Evolutionary conservation across 1,284 basidiomycete genomes (phyloP).

Genomic region (Leccinum fuscescens): DNA sequence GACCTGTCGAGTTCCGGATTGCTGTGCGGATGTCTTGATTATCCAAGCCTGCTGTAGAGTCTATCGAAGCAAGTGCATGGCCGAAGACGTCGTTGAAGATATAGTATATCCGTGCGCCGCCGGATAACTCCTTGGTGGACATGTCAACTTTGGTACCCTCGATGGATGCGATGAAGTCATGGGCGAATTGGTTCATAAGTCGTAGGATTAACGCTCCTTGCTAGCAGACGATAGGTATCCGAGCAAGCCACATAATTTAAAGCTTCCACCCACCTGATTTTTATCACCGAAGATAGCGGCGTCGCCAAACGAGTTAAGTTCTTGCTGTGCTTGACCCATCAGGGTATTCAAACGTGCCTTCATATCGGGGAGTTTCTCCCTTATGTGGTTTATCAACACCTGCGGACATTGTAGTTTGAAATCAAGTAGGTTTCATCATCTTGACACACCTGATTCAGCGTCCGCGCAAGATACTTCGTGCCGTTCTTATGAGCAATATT

Average conservation of each 20-base stretch:
- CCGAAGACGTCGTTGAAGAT: slow-evolving; percentile 99
- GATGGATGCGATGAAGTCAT: slow-evolving; percentile 96
- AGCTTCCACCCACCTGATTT: slow-evolving; percentile 61
- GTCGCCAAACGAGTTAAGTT: slow-evolving; percentile 95
- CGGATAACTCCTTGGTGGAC: slow-evolving; percentile 97
- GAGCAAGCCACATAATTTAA: slow-evolving; percentile 3
- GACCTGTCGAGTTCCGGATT: slow-evolving; percentile 97
- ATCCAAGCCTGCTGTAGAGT: slow-evolving; percentile 89
- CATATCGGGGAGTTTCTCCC: slow-evolving; percentile 99
- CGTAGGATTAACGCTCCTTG: slow-evolving; percentile 89
- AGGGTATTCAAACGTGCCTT: slow-evolving; percentile 97
- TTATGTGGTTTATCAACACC: slow-evolving; percentile 97
- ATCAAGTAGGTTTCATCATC: background rate
- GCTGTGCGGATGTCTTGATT: slow-evolving; percentile 96
- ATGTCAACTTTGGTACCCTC: slow-evolving; percentile 98
- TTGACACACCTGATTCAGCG: slow-evolving; percentile 79
- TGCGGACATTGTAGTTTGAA: slow-evolving; percentile 29
- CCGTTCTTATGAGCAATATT: slow-evolving; percentile 98
- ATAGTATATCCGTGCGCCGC: slow-evolving; percentile 97
- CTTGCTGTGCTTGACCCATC: slow-evolving; percentile 99
- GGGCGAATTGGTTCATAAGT: slow-evolving; percentile 98
- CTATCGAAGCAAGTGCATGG: slow-evolving; percentile 85
- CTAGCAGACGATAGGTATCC: slow-evolving; percentile 31
- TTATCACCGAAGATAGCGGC: slow-evolving; percentile 90
- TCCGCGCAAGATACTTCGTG: slow-evolving; percentile 92